Evolutionary conservation across 1,284 basidiomycete species (phyloP), one percentile per base, ranked within the genome.

Genomic region (Takashimella koratensis): DNA sequence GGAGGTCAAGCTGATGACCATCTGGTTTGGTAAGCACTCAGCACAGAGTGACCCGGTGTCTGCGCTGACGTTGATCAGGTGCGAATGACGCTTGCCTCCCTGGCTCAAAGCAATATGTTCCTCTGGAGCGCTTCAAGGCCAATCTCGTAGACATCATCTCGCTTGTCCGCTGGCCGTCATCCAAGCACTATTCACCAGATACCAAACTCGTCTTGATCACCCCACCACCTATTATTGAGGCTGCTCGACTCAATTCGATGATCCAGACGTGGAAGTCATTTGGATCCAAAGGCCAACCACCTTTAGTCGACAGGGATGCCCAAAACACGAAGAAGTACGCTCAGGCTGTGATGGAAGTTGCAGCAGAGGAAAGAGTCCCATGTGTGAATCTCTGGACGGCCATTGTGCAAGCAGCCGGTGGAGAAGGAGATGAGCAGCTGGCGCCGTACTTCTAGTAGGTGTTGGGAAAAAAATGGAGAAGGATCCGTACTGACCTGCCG

Each of bases 151-250:
- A 78, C 39, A 80, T 94, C 60, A 76, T 91, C 58, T 68, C 79
- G 45, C 79, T 85, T 67, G 79, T 91, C 39, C 81, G 79, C 45
- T 80, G 80, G 1, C 80, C 85, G 0, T 68, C 77, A 20, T 91
- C 88, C 2, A 71, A 78, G 8, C 82, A 82, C 70, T 82, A 89
- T 76, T 85, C 85, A 2, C 85, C 88, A 1, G 65, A 79, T n/a
- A 92, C 91, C 41, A 80, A 81, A 47, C 80, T 95, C 59, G 76
- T 95, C 47, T 78, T 95, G 54, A 83, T 95, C 58, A 88, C 87
- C 4, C 86, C 90, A 13, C 90, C 92, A 3, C 92, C 92, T 2
- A 80, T 93, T 52, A 86, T 87, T 64, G 83, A 83, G 3, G 70
- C 69, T 22, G 73, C 77, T 25, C 77, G 81, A 44, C 23, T 20